phyloP scores from a whole-genome alignment of 306 rosid genomes.

The Coriaria nepalensis region DNA sequence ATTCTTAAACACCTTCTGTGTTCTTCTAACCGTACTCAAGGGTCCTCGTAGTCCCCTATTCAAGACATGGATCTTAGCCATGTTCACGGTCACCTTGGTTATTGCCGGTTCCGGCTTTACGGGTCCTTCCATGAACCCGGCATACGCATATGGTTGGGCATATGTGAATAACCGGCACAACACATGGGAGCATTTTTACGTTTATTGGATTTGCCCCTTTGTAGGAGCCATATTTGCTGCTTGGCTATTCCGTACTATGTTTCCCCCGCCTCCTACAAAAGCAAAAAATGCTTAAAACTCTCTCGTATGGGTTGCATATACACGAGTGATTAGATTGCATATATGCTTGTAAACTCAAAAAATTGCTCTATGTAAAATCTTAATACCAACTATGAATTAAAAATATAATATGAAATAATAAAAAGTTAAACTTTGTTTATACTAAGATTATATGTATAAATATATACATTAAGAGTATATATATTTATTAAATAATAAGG shows the following conservation, averaged over 20 bases:
- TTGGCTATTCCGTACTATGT: slow-evolving; percentile 52
- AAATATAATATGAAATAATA: too few species aligned
- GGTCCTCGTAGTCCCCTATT: slow-evolving; percentile 53
- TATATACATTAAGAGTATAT: too few species aligned
- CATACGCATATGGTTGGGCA: slow-evolving; percentile 92
- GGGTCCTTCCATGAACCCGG: slow-evolving; percentile 90
- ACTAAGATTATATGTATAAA: too few species aligned
- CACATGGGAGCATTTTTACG: slow-evolving; percentile 87
- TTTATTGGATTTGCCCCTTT: slow-evolving; percentile 74
- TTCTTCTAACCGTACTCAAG: slow-evolving; percentile 50
- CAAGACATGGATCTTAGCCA: slow-evolving; percentile 51
- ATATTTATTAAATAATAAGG: too few species aligned
- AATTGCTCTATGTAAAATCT: too few species aligned
- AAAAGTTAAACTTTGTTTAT: too few species aligned
- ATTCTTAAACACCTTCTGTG: slow-evolving; percentile 49
- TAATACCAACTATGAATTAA: too few species aligned
- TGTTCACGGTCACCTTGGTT: slow-evolving; percentile 38
- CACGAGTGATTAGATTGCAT: too few species aligned
- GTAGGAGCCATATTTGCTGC: slow-evolving; percentile 63
- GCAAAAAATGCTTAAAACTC: slow-evolving; percentile 45
- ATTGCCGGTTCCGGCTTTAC: slow-evolving; percentile 54
- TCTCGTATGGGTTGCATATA: too few species aligned
- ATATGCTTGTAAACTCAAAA: too few species aligned
- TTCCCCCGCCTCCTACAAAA: slow-evolving; percentile 18
- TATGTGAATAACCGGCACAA: slow-evolving; percentile 52